A percentile compares a stretch with the other conserved stretches of the same genome.
These are phyloP conservation scores for Coccinonectria pachysandricola DNA, from an alignment of 2,329 filamentous ascomycete genomes.

Conservation along the genomic window DNA sequence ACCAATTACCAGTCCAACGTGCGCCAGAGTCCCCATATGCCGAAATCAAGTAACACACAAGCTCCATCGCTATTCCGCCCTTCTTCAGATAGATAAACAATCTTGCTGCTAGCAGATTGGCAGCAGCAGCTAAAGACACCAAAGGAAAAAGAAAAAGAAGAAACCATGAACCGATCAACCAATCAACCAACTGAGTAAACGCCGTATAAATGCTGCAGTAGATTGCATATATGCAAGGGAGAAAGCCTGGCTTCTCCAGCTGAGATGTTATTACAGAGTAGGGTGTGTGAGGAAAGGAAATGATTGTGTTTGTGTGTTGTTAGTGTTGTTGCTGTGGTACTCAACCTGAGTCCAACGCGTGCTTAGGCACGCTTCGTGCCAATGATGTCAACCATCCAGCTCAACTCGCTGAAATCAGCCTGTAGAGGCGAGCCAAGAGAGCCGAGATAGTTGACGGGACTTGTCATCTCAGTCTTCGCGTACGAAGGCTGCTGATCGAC, in stretches of 20 bases:
- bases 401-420: conserved; percentile 35
- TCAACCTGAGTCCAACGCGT: neutral
- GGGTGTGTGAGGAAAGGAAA: too few relatives aligned
- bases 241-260: conserved; percentile 2
- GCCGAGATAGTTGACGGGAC: conserved; percentile 20
- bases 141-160: too few relatives aligned
- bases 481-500: too few relatives aligned
- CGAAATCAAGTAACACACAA: too few relatives aligned
- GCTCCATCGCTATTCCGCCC: too few relatives aligned
- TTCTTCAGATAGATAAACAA: too few relatives aligned
- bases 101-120: too few relatives aligned
- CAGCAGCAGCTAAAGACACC: too few relatives aligned
- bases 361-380: conserved; percentile 20
- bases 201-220: conserved; percentile 10
- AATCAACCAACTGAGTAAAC: conserved; percentile 8
- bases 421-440: conserved; percentile 28
- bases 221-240: conserved; percentile 4
- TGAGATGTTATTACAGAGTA: conserved; percentile 2
- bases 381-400: conserved; percentile 42
- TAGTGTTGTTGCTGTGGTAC: conserved; percentile 1
- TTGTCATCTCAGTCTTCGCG: too few relatives aligned
- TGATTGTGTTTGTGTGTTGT: too few relatives aligned
- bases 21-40: too few relatives aligned
- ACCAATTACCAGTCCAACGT: too few relatives aligned
- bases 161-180: conserved; percentile 3